Conservation (phyloP, 768 basidiomycete species). For the Sarcodon aspratus region DNA sequence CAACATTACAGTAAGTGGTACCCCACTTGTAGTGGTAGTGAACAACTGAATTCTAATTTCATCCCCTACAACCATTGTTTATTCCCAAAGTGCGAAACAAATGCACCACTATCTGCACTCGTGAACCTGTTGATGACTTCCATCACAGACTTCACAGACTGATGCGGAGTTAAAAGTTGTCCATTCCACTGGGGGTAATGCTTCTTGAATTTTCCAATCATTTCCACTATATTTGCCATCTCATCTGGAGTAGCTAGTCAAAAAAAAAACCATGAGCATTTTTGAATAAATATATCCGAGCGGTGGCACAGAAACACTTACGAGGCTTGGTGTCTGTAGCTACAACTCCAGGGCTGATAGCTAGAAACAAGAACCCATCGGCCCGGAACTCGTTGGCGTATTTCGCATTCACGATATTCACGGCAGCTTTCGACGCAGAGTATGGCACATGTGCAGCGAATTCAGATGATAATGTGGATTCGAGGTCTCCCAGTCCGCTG, state of each 20-base stretch:
- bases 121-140: slow-evolving; percentile 5
- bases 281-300: neutral
- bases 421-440: slow-evolving; percentile 24
- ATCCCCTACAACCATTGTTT: slow-evolving; percentile 14
- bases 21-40: too few species aligned
- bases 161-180: slow-evolving; percentile 6
- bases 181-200: slow-evolving; percentile 9
- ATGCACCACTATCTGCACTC: slow-evolving; percentile 10
- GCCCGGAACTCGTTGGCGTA: slow-evolving; percentile 19
- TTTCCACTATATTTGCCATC: neutral
- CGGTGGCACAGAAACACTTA: slow-evolving; percentile 4
- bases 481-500: slow-evolving; percentile 18
- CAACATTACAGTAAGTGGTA: too few species aligned
- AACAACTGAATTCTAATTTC: too few species aligned
- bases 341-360: slow-evolving; percentile 26
- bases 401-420: slow-evolving; percentile 25
- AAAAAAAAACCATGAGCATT: neutral
- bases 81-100: slow-evolving; percentile 15
- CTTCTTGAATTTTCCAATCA: slow-evolving; percentile 4
- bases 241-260: too few species aligned
- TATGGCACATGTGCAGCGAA: slow-evolving; percentile 13
- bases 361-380: slow-evolving; percentile 25
- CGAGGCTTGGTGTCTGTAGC: slow-evolving; percentile 14
- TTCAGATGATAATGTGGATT: slow-evolving; percentile 10
- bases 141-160: slow-evolving; percentile 8